Conservation (phyloP, 2,329 filamentous ascomycete genomes). For the Monosporascus sp. region DNA sequence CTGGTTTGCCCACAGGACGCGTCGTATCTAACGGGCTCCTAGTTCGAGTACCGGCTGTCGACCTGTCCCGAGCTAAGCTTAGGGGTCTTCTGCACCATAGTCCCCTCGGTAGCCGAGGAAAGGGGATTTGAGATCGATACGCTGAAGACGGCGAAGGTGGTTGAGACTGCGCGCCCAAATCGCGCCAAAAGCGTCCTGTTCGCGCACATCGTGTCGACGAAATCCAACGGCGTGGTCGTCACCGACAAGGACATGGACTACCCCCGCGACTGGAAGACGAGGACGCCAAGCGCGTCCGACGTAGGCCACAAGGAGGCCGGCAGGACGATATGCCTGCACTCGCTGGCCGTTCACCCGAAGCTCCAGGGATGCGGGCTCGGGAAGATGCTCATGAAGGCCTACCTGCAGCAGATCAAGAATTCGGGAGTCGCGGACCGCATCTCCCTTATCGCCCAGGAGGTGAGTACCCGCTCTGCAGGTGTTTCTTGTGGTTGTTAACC, state of each 20-base stretch:
- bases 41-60: constrained; percentile 74
- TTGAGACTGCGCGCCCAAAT: constrained; percentile 55
- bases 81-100: constrained; percentile 70
- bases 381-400: constrained; percentile 67
- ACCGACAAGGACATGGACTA: constrained; percentile 73
- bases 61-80: constrained; percentile 71
- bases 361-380: constrained; percentile 72
- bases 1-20: too few relatives aligned
- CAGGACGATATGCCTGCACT: constrained; percentile 74
- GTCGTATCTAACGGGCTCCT: constrained; percentile 3
- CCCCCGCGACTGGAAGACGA: constrained; percentile 60
- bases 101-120: constrained; percentile 33
- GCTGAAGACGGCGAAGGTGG: constrained; percentile 45
- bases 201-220: constrained; percentile 73
- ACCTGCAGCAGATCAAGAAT: constrained; percentile 69
- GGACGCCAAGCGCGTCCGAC: constrained; percentile 36
- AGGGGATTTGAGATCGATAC: constrained; percentile 49
- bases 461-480: constrained; percentile 27
- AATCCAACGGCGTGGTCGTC: constrained; percentile 56
- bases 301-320: constrained; percentile 70
- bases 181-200: constrained; percentile 59
- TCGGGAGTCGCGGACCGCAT: constrained; percentile 66
- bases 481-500: background rate
- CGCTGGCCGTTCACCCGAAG: constrained; percentile 70
- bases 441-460: constrained; percentile 71